These are phyloP conservation scores for Litsea cubeba DNA, from an alignment of 164 flowering plant species.

Conservation along the genomic window DNA sequence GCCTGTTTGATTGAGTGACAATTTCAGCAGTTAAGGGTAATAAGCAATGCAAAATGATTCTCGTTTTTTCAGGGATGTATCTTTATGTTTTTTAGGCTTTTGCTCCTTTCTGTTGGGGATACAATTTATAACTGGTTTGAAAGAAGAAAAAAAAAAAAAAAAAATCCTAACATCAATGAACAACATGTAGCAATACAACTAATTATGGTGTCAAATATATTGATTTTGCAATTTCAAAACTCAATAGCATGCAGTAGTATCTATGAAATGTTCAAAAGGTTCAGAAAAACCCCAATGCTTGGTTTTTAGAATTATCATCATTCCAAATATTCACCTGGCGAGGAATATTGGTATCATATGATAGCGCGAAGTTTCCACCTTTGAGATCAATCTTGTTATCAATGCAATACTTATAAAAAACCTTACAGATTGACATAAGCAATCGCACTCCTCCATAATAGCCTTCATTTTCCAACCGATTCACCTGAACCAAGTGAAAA, in stretches of 20 bases:
- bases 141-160: too few species aligned
- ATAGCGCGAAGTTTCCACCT: conserved; percentile 62
- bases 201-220: not conserved
- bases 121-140: too few species aligned
- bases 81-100: too few species aligned
- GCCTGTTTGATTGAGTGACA: too few species aligned
- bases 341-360: conserved; percentile 94
- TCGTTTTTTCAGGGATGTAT: too few species aligned
- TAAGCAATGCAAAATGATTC: too few species aligned
- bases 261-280: not conserved
- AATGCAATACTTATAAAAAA: conserved; percentile 60
- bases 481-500: conserved; percentile 38
- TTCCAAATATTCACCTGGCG: conserved; percentile 57
- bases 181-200: not conserved
- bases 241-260: not conserved
- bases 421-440: conserved; percentile 87
- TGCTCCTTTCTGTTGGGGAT: too few species aligned
- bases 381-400: conserved; percentile 56
- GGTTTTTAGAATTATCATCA: not conserved
- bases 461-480: conserved; percentile 72
- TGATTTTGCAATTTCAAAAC: not conserved
- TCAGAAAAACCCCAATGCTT: not conserved
- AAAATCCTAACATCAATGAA: not conserved
- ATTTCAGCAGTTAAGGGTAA: too few species aligned
- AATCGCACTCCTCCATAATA: conserved; percentile 94